phyloP scores from a whole-genome alignment of 1,284 basidiomycete genomes.

The Apiotrichum domesticum region DNA sequence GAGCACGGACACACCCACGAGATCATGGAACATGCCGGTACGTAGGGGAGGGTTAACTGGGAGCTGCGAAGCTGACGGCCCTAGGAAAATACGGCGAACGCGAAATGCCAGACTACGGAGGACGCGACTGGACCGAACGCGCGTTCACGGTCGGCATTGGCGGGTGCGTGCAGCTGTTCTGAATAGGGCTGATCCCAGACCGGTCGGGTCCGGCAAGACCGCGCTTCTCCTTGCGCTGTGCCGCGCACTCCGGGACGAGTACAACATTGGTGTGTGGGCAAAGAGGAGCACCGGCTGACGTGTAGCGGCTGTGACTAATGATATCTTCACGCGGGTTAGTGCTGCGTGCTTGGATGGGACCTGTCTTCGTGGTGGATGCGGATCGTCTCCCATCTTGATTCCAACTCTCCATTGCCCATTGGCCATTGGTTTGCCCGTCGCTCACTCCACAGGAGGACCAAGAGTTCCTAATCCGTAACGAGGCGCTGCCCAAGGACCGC shows the following conservation, averaged over 20 bases:
- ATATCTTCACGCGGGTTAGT: slow-evolving; percentile 75
- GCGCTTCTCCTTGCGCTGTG: slow-evolving; percentile 92
- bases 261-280: slow-evolving; percentile 71
- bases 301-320: slow-evolving; percentile 85
- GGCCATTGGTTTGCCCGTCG: too few relatives aligned
- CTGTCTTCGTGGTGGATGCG: too few relatives aligned
- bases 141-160: slow-evolving; percentile 97
- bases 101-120: slow-evolving; percentile 81
- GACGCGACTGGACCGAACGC: slow-evolving; percentile 81
- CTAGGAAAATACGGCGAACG: slow-evolving; percentile 85
- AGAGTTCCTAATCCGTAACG: slow-evolving; percentile 90
- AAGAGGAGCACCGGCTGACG: too few relatives aligned
- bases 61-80: slow-evolving; percentile 1
- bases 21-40: slow-evolving; percentile 78
- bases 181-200: slow-evolving; percentile 50
- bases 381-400: too few relatives aligned
- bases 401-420: too few relatives aligned
- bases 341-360: too few relatives aligned
- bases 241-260: slow-evolving; percentile 67
- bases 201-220: slow-evolving; percentile 96
- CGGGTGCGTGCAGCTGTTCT: slow-evolving; percentile 57
- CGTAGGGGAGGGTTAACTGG: slow-evolving; percentile 12
- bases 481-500: slow-evolving; percentile 72
- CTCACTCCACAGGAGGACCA: slow-evolving; percentile 64
- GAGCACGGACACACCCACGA: slow-evolving; percentile 91